Conservation (phyloP, 108 stramenopile species). For the Skeletonema marinoi region DNA sequence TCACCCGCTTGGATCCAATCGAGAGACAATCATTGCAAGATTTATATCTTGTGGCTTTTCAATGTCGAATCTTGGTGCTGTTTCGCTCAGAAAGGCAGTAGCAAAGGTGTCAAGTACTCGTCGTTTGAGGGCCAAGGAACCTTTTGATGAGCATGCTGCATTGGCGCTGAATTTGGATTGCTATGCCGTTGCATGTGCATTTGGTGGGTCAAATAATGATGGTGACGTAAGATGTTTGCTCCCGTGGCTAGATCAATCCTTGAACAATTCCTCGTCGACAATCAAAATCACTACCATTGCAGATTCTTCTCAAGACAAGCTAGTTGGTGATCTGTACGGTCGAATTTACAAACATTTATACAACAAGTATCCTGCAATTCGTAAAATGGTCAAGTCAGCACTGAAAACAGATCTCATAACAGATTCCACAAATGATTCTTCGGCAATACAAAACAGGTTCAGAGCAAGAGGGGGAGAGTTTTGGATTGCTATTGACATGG, state of each 20-base stretch:
- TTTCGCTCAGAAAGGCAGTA: conserved; percentile 35
- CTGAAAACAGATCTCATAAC: conserved; percentile 58
- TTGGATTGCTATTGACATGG: conserved; percentile 44
- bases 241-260: conserved; percentile 9
- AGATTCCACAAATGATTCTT: conserved; percentile 1
- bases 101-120: conserved; percentile 8
- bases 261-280: background rate
- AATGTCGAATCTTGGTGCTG: conserved; percentile 8
- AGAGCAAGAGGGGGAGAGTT: conserved; percentile 47
- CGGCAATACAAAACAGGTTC: conserved; percentile 37
- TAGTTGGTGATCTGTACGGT: conserved; percentile 55
- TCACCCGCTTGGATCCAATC: conserved; percentile 41
- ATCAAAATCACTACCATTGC: conserved; percentile 23
- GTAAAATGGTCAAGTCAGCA: conserved; percentile 69
- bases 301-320: conserved; percentile 19
- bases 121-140: conserved; percentile 45
- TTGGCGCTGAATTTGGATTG: conserved; percentile 63
- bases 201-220: conserved; percentile 14
- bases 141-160: conserved; percentile 84
- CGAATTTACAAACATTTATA: conserved; percentile 53
- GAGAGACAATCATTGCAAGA: conserved; percentile 3
- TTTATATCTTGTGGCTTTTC: conserved; percentile 31
- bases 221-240: conserved; percentile 21
- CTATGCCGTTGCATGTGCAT: conserved; percentile 53
- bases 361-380: conserved; percentile 61